phyloP scores from a whole-genome alignment of 805 yeast species.

The Ogataea allantospora region DNA sequence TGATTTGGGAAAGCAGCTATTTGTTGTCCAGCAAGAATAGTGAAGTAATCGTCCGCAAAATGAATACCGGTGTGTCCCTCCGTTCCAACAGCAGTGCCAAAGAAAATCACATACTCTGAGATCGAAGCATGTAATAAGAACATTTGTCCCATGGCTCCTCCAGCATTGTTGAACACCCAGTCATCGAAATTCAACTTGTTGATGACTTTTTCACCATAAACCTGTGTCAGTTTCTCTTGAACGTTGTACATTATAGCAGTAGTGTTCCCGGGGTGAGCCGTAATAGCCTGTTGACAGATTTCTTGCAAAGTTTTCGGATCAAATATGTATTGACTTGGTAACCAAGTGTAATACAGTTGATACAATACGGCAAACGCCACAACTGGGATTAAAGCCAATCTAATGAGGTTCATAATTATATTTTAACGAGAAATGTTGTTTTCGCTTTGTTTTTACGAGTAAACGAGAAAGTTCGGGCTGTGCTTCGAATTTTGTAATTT shows the following conservation, averaged over 20 bases:
- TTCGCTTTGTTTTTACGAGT: no score
- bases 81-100: conserved; percentile 91
- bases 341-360: conserved; percentile 54
- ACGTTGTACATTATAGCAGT: conserved; percentile 63
- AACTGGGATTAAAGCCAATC: conserved; percentile 26
- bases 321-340: conserved; percentile 70
- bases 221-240: conserved; percentile 52
- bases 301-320: conserved; percentile 60
- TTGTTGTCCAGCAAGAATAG: conserved; percentile 80
- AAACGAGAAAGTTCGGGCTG: conserved; percentile 3
- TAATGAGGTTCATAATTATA: conserved; percentile 13
- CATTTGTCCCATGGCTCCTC: conserved; percentile 99
- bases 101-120: conserved; percentile 87
- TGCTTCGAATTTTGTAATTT: not conserved
- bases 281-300: conserved; percentile 55
- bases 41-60: conserved; percentile 96
- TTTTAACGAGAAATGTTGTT: not conserved
- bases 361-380: conserved; percentile 36
- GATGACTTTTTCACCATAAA: conserved; percentile 66
- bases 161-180: conserved; percentile 97
- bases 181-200: conserved; percentile 72
- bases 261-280: conserved; percentile 55
- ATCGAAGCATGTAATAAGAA: conserved; percentile 91
- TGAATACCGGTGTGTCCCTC: conserved; percentile 97
- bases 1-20: conserved; percentile 67